These are phyloP conservation scores for Quercus phellos DNA, from an alignment of 331 rosid genomes.

Conservation along the genomic window DNA sequence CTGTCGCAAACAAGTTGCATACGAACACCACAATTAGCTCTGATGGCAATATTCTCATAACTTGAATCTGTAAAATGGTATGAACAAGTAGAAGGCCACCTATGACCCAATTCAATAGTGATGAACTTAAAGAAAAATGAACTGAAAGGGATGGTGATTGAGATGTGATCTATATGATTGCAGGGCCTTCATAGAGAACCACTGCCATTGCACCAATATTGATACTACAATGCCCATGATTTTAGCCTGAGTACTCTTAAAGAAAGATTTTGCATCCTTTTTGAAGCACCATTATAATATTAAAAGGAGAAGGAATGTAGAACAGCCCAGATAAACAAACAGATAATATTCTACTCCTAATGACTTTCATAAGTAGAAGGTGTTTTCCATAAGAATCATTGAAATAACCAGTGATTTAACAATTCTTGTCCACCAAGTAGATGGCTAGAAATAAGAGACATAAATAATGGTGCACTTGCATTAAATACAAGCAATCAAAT, in stretches of 20 bases:
- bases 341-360: not conserved
- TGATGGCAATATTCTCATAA: constrained; percentile 19
- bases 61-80: constrained; percentile 25
- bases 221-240: constrained; percentile 30
- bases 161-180: constrained; percentile 14
- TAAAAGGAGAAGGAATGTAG: not conserved
- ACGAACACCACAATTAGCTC: constrained; percentile 13
- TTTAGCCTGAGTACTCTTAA: constrained; percentile 27
- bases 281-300: not conserved
- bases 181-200: constrained; percentile 34
- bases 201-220: constrained; percentile 33
- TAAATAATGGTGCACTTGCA: not conserved
- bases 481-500: not conserved
- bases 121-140: too few species aligned
- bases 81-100: constrained; percentile 36
- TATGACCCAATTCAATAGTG: constrained; percentile 19
- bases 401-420: not conserved
- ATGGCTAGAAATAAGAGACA: not conserved
- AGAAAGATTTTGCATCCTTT: constrained; percentile 34
- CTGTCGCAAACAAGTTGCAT: constrained; percentile 11
- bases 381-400: not conserved
- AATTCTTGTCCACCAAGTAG: not conserved
- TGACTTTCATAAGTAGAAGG: not conserved
- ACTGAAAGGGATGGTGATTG: too few species aligned
- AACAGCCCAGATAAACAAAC: not conserved